Evolutionary conservation across 345 rosid genomes (phyloP), one percentile per base, ranked within the genome.

Genomic region (Eucalyptus sp.): DNA sequence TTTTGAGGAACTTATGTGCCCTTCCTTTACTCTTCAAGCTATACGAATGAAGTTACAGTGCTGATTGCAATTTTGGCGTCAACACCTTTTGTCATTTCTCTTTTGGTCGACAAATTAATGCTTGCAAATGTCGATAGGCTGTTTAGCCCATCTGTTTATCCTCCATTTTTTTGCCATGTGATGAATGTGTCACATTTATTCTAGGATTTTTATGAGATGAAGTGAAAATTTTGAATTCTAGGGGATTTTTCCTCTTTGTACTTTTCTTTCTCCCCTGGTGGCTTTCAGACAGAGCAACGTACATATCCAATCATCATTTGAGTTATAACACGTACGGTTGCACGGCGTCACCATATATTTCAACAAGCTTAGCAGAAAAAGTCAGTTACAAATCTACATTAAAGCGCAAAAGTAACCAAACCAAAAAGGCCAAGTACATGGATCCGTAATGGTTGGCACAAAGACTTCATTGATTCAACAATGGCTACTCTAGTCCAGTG

Each of bases 161-260:
- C 79, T 66, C 71, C 71, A 13, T 64, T 64, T 64, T 64, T 64
- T 29, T 6, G 0, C 41, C 17, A 22, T 37, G 9, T 15, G 11
- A n/a, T 31, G 20, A 33, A 71, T 17, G 81, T 71, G 81, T 71
- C 81, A 10, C 44, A 11, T 71, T 1, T 71, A 37, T 33, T 71
- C 41, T 71, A 10, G 81, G 44, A 33, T 17, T 71, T 16, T 71
- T 16, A 31, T 9, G 79, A 66, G 79, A 66, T 7, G 80, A 2
- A 33, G 44, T 1, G 0, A 33, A 3, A 7, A 7, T 9, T 68
- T 68, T 68, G 6, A 68, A 68, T 68, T 68, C 8, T 31, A 1
- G 80, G 12, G 43, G 80, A 16, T 68, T 68, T 17, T 68, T 68
- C 80, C 80, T 8, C 24, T 66, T 16, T 68, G 24, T 17, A 33